phyloP scores from a whole-genome alignment of 768 basidiomycete species.

The Agaricus sinodeliciosus region DNA sequence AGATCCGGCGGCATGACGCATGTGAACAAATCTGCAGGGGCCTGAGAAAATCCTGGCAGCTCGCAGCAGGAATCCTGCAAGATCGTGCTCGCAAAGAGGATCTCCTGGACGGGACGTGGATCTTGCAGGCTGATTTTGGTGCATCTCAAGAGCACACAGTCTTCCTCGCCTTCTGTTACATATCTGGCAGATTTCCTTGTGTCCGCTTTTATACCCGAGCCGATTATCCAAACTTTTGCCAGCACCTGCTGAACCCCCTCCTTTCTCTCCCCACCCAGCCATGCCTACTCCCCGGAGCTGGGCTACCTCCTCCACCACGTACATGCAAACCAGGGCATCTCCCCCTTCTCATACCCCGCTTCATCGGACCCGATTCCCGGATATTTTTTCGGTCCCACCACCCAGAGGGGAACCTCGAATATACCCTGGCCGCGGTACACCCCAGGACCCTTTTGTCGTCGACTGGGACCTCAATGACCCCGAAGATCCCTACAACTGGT shows the following conservation, averaged over 20 bases:
- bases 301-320: not conserved
- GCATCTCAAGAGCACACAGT: conserved; percentile 1
- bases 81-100: too few species aligned
- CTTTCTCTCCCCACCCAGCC: conserved; percentile 1
- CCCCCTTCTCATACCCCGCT: conserved; percentile 1
- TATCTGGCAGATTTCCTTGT: not conserved
- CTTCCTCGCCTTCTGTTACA: conserved; percentile 9
- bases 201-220: conserved; percentile 1
- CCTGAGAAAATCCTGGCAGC: too few species aligned
- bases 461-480: conserved; percentile 45
- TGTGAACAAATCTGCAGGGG: too few species aligned
- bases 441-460: conserved; percentile 44
- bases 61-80: too few species aligned
- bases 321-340: conserved; percentile 12
- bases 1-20: too few species aligned
- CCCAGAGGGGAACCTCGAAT: conserved; percentile 8
- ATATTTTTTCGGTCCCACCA: not conserved
- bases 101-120: not conserved
- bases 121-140: not conserved
- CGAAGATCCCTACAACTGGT: conserved; percentile 55
- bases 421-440: conserved; percentile 41
- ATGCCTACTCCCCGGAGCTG: conserved; percentile 3
- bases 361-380: conserved; percentile 6
- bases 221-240: not conserved
- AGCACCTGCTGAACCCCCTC: not conserved